phyloP scores from a whole-genome alignment of 345 rosid genomes.

The Pistacia vera region DNA sequence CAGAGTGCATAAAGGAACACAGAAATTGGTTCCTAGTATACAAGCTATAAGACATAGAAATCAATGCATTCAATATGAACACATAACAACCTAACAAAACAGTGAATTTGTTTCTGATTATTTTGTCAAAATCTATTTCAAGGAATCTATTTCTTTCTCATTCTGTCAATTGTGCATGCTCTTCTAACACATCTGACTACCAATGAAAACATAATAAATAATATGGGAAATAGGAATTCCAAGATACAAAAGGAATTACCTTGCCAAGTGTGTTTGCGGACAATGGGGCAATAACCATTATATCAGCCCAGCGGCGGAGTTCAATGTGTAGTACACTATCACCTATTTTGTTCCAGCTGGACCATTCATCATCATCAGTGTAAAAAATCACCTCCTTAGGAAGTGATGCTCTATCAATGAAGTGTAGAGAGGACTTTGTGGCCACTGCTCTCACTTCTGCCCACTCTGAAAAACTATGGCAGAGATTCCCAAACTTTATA shows the following conservation, averaged over 20 bases:
- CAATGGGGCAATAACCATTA: constrained; percentile 87
- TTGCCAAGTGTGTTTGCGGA: constrained; percentile 96
- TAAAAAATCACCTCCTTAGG: constrained; percentile 74
- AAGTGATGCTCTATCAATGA: constrained; percentile 68
- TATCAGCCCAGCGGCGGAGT: constrained; percentile 93
- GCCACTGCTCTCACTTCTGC: constrained; percentile 90
- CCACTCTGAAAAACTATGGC: constrained; percentile 87
- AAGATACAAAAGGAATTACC: constrained; percentile 37
- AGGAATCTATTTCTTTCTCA: no score
- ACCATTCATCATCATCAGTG: constrained; percentile 94
- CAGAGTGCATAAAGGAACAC: neutral
- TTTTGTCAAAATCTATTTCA: no score
- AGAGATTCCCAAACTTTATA: constrained; percentile 81
- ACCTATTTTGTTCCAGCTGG: constrained; percentile 82
- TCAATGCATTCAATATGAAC: no score
- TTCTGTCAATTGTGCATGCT: neutral
- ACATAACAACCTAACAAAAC: no score
- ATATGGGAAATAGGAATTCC: neutral
- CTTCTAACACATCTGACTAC: neutral
- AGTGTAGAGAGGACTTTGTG: constrained; percentile 74
- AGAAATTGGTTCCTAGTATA: neutral
- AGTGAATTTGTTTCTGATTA: no score
- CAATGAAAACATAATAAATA: neutral
- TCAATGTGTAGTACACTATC: constrained; percentile 92
- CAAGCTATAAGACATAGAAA: neutral